phyloP scores from a whole-genome alignment of 2,329 filamentous ascomycete genomes.

The Cephalotrichum gorgonifer region DNA sequence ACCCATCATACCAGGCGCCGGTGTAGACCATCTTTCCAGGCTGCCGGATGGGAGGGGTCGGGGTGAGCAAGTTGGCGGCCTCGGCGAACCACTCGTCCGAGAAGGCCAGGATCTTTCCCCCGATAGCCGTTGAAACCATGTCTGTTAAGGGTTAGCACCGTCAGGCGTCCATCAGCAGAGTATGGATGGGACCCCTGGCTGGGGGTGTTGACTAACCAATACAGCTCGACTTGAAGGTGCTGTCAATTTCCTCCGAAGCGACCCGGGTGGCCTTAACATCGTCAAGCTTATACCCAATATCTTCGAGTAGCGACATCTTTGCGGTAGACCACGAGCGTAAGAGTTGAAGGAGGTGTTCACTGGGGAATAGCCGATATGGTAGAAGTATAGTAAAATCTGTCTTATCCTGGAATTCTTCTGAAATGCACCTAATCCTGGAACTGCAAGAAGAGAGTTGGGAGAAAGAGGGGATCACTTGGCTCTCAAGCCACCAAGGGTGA shows the following conservation, averaged over 20 bases:
- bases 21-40: conserved; percentile 59
- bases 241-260: conserved; percentile 45
- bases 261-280: conserved; percentile 37
- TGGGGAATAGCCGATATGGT: background rate
- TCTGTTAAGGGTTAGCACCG: conserved; percentile 27
- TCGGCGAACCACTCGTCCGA: conserved; percentile 63
- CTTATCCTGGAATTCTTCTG: no score
- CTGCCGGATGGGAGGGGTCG: conserved; percentile 51
- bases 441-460: background rate
- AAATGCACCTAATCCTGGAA: background rate
- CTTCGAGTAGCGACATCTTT: conserved; percentile 4
- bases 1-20: conserved; percentile 62
- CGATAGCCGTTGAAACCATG: conserved; percentile 49
- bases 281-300: conserved; percentile 43
- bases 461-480: background rate
- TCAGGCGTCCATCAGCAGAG: background rate
- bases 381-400: background rate
- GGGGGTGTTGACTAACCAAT: conserved; percentile 38
- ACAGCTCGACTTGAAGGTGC: conserved; percentile 48
- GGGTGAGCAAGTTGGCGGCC: conserved; percentile 52
- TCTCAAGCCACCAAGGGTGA: background rate
- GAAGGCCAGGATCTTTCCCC: conserved; percentile 53
- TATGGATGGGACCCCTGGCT: background rate
- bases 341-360: background rate
- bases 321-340: background rate